phyloP scores from a whole-genome alignment of 2,329 filamentous ascomycete species.

The Talaromyces amestolkiae region DNA sequence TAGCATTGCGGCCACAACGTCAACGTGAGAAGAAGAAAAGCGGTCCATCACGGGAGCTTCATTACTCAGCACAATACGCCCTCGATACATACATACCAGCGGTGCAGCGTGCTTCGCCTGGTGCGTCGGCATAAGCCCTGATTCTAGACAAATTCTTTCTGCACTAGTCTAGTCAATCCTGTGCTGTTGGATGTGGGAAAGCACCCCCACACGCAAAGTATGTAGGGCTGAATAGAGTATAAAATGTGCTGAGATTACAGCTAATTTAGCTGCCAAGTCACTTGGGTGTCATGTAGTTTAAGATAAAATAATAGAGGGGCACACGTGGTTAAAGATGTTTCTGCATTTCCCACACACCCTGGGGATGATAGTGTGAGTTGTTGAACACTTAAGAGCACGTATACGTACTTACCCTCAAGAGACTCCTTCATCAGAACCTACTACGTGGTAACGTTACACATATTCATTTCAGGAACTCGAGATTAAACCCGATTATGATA shows the following conservation, averaged over 20 bases:
- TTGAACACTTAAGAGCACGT: not conserved
- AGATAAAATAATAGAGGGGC: not conserved
- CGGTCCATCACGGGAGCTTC: constrained; percentile 1
- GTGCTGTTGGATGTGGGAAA: not conserved
- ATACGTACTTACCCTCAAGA: no score
- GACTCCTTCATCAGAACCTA: not conserved
- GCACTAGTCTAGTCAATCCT: not conserved
- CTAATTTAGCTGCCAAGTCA: not conserved
- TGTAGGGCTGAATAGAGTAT: not conserved
- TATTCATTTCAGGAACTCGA: not conserved
- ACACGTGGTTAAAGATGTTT: not conserved
- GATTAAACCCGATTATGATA: not conserved
- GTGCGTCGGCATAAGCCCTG: not conserved
- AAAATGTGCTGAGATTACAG: not conserved
- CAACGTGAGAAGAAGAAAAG: not conserved
- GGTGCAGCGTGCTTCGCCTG: not conserved
- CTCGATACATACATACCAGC: not conserved
- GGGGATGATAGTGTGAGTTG: not conserved
- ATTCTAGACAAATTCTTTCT: not conserved
- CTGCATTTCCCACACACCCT: not conserved
- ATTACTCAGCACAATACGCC: not conserved
- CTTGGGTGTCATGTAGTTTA: not conserved
- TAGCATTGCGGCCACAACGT: not conserved
- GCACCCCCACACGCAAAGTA: not conserved
- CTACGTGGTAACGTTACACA: not conserved